Evolutionary conservation across 2,329 filamentous ascomycete genomes (phyloP).

Genomic region (Pseudocercospora fuligena): DNA sequence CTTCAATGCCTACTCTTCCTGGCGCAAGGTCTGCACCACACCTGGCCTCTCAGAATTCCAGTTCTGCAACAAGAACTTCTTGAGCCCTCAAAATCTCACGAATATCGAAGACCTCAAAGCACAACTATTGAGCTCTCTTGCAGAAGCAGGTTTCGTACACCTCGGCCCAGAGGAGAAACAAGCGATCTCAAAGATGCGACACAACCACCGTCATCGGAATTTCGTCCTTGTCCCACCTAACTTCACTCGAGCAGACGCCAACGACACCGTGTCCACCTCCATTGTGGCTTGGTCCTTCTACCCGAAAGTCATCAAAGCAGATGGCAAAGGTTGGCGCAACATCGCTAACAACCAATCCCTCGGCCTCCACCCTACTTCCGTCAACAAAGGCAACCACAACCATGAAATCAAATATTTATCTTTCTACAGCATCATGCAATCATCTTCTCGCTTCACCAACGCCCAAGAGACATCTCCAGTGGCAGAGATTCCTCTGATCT

Average conservation of each 20-base stretch:
- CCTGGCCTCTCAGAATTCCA: constrained; percentile 76
- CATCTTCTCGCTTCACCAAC: constrained; percentile 79
- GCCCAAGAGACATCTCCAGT: constrained; percentile 75
- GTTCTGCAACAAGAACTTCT: constrained; percentile 93
- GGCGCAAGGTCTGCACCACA: constrained; percentile 80
- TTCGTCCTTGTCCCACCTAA: constrained; percentile 84
- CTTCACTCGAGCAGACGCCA: constrained; percentile 75
- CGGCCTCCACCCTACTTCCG: constrained; percentile 82
- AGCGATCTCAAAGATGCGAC: constrained; percentile 70
- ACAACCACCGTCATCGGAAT: constrained; percentile 65
- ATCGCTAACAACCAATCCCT: constrained; percentile 92
- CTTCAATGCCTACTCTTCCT: constrained; percentile 90
- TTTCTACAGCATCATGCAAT: constrained; percentile 98
- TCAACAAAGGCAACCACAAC: constrained; percentile 70
- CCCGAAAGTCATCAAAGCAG: constrained; percentile 83
- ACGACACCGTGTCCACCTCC: constrained; percentile 77
- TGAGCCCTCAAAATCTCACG: constrained; percentile 82
- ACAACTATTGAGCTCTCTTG: constrained; percentile 82
- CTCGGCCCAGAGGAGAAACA: constrained; percentile 75
- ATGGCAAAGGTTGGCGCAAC: constrained; percentile 87
- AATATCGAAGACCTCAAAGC: constrained; percentile 97
- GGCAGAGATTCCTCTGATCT: constrained; percentile 77
- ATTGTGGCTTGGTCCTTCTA: constrained; percentile 96
- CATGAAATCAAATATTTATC: constrained; percentile 74
- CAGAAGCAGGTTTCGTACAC: constrained; percentile 81